Evolutionary conservation across 2,329 filamentous ascomycete species (phyloP).

Genomic region (Botryosphaeria dothidea): DNA sequence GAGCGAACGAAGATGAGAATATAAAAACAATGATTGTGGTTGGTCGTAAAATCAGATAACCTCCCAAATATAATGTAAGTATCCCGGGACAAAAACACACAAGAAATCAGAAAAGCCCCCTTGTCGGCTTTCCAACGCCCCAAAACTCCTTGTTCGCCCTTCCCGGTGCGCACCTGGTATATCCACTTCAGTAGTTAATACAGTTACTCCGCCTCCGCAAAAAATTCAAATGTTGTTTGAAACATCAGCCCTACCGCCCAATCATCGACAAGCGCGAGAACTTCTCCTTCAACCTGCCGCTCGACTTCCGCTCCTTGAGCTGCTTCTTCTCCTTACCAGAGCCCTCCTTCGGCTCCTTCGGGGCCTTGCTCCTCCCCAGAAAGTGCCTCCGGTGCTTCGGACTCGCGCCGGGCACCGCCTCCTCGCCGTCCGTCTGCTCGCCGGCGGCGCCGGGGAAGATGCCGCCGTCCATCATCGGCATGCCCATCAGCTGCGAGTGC

Average conservation of each 20-base stretch:
- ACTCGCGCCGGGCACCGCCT: neutral
- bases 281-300: neutral
- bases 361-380: neutral
- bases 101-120: no score
- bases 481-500: neutral
- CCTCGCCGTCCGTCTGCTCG: neutral
- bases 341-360: neutral
- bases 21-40: neutral
- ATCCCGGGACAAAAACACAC: no score
- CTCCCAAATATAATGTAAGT: neutral
- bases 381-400: neutral
- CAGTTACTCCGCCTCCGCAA: no score
- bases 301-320: neutral
- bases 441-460: neutral
- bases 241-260: neutral
- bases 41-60: neutral
- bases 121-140: no score
- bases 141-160: neutral
- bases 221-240: no score
- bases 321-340: neutral
- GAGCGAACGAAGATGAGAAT: neutral
- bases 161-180: neutral
- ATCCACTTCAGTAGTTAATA: neutral
- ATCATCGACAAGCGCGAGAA: slow-evolving; percentile 3
- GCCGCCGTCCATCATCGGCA: neutral